phyloP scores from a whole-genome alignment of 805 yeast species.

The Komagataella kurtzmanii region DNA sequence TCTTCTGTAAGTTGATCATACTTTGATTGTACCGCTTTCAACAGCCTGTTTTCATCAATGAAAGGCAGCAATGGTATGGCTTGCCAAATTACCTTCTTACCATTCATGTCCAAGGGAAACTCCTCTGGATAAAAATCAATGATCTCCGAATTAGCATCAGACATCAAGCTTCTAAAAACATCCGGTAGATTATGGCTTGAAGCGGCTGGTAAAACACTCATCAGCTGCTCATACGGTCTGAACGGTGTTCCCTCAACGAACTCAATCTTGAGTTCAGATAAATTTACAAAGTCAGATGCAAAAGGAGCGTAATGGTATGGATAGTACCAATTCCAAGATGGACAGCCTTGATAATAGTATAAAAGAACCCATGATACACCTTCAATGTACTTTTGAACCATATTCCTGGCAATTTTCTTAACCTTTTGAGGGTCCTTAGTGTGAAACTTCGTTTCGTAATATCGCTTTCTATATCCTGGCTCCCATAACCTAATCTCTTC shows the following conservation, averaged over 20 bases:
- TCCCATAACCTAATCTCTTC: constrained; percentile 63
- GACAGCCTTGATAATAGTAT: constrained; percentile 95
- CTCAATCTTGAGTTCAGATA: constrained; percentile 35
- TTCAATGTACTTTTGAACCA: constrained; percentile 69
- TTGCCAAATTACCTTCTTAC: constrained; percentile 91
- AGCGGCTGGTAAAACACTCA: constrained; percentile 93
- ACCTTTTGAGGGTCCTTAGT: constrained; percentile 40
- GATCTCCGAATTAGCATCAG: constrained; percentile 64
- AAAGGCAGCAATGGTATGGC: constrained; percentile 86
- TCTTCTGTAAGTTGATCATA: constrained; percentile 50
- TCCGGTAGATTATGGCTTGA: constrained; percentile 79
- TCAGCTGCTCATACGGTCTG: constrained; percentile 82
- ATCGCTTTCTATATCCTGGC: constrained; percentile 76
- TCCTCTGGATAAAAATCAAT: constrained; percentile 86
- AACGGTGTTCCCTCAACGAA: constrained; percentile 69
- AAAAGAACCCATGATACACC: constrained; percentile 95
- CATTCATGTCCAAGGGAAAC: constrained; percentile 89
- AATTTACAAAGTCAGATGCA: constrained; percentile 69
- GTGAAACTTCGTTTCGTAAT: constrained; percentile 66
- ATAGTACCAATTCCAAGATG: constrained; percentile 97
- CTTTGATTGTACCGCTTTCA: constrained; percentile 50
- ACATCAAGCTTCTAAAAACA: constrained; percentile 73
- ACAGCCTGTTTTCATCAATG: constrained; percentile 68
- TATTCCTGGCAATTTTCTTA: constrained; percentile 35
- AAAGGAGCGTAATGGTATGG: constrained; percentile 98